Percentiles rank a stretch among this genome's conserved stretches.
Conservation (phyloP, 1,284 basidiomycete genomes). For the Filobasidium uniguttulatum region DNA sequence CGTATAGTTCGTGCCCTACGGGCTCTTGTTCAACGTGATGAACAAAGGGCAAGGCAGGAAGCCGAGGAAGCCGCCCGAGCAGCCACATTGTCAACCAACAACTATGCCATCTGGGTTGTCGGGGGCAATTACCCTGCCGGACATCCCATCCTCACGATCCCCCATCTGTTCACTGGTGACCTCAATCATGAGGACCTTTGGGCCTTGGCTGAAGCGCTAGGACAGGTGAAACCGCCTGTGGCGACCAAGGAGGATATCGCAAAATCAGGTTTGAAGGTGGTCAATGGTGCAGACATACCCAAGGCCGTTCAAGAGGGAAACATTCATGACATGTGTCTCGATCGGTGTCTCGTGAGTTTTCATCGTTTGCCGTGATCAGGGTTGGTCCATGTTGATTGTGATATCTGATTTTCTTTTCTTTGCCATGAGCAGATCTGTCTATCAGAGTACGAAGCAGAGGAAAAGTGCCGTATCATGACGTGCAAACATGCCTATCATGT, state of each 20-base stretch:
- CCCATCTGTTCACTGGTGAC: constrained; percentile 48
- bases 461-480: constrained; percentile 59
- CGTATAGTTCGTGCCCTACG: constrained; percentile 18
- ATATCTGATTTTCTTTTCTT: constrained; percentile 38
- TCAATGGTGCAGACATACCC: constrained; percentile 46
- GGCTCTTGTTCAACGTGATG: constrained; percentile 18
- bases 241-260: constrained; percentile 67
- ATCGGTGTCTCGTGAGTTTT: constrained; percentile 47
- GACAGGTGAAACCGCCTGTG: constrained; percentile 62
- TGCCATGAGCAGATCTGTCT: constrained; percentile 64
- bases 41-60: constrained; percentile 9
- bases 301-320: constrained; percentile 47
- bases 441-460: constrained; percentile 60
- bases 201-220: constrained; percentile 63
- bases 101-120: constrained; percentile 38
- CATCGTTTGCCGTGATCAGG: not conserved
- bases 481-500: constrained; percentile 79
- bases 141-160: constrained; percentile 66
- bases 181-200: constrained; percentile 59
- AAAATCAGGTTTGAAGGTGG: constrained; percentile 57
- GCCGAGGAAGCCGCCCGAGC: constrained; percentile 7
- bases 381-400: constrained; percentile 2
- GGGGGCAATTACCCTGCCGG: constrained; percentile 71
- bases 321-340: constrained; percentile 59
- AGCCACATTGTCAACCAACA: not conserved